These are phyloP conservation scores for Ophiostoma quercus DNA, from an alignment of 2,329 filamentous ascomycete genomes.

Conservation along the genomic window DNA sequence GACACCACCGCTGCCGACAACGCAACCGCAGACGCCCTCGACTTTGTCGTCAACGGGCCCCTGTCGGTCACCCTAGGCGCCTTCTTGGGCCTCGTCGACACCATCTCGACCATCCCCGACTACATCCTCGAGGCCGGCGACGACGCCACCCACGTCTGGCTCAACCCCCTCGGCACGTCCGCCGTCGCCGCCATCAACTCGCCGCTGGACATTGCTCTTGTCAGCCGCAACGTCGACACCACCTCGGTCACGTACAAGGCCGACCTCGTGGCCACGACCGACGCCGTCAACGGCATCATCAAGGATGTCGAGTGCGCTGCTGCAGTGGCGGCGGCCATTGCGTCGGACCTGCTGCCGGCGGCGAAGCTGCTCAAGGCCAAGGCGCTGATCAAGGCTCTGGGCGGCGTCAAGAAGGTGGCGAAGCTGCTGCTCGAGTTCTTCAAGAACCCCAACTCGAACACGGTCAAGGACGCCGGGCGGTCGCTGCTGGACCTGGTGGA, in stretches of 20 bases:
- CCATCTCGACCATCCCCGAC: conserved; percentile 17
- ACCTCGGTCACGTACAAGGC: not conserved
- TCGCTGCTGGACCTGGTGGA: conserved; percentile 10
- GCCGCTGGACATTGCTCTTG: not conserved
- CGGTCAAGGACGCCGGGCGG: conserved; percentile 20
- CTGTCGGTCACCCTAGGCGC: conserved; percentile 18
- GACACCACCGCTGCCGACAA: not conserved
- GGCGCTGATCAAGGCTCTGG: conserved; percentile 20
- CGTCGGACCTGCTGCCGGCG: conserved; percentile 16
- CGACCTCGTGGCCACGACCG: not conserved
- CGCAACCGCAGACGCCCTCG: not conserved
- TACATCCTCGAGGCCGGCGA: conserved; percentile 18
- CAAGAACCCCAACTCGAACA: conserved; percentile 18
- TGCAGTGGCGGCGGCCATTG: conserved; percentile 5
- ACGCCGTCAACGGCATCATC: not conserved
- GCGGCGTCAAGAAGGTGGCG: conserved; percentile 21
- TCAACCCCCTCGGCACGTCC: conserved; percentile 12
- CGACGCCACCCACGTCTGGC: conserved; percentile 20
- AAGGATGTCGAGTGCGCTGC: not conserved
- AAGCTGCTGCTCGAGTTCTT: conserved; percentile 20
- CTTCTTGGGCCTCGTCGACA: conserved; percentile 20
- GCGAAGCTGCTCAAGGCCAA: conserved; percentile 22
- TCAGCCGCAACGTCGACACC: not conserved
- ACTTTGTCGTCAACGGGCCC: conserved; percentile 19
- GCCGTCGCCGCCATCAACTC: conserved; percentile 14